Percentiles rank a stretch among this genome's conserved stretches.
phyloP scores from a whole-genome alignment of 208 protist species.

The Leishmania lainsoni region DNA sequence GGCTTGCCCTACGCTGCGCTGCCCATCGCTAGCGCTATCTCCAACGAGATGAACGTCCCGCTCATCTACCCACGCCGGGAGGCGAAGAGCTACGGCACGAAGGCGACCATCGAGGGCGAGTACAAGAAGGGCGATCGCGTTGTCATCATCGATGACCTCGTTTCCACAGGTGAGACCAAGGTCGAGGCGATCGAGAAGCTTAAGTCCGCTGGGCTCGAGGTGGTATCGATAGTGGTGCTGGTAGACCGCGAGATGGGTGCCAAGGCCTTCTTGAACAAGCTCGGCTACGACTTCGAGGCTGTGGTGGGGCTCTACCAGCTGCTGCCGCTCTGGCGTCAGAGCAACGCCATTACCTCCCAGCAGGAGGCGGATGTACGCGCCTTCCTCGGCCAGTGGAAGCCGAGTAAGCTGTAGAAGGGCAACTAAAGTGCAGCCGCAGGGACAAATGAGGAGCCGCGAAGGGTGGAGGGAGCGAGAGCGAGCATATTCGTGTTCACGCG shows the following conservation, averaged over 20 bases:
- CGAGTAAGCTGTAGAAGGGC: slow-evolving; percentile 61
- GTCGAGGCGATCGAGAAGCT: slow-evolving; percentile 94
- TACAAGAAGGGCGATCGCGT: slow-evolving; percentile 92
- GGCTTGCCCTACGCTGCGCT: slow-evolving; percentile 96
- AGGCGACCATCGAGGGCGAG: slow-evolving; percentile 94
- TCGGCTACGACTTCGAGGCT: slow-evolving; percentile 87
- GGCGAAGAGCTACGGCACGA: slow-evolving; percentile 95
- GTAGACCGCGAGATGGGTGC: slow-evolving; percentile 97
- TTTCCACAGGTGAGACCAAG: slow-evolving; percentile 95
- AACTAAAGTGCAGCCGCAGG: neutral
- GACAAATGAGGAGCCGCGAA: neutral
- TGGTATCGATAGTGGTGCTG: slow-evolving; percentile 93
- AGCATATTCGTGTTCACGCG: neutral
- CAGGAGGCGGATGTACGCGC: slow-evolving; percentile 60
- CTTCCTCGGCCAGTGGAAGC: slow-evolving; percentile 66
- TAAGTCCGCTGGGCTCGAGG: slow-evolving; percentile 76
- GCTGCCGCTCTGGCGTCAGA: slow-evolving; percentile 72
- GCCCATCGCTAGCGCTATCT: slow-evolving; percentile 94
- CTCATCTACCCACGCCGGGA: slow-evolving; percentile 93
- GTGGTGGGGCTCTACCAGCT: slow-evolving; percentile 80
- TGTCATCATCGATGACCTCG: slow-evolving; percentile 96
- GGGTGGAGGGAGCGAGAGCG: neutral
- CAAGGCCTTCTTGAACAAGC: slow-evolving; percentile 75
- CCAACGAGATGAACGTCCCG: slow-evolving; percentile 87
- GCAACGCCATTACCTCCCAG: slow-evolving; percentile 58